Evolutionary conservation across 2,329 filamentous ascomycete genomes (phyloP).

Genomic region (Zymoseptoria brevis): DNA sequence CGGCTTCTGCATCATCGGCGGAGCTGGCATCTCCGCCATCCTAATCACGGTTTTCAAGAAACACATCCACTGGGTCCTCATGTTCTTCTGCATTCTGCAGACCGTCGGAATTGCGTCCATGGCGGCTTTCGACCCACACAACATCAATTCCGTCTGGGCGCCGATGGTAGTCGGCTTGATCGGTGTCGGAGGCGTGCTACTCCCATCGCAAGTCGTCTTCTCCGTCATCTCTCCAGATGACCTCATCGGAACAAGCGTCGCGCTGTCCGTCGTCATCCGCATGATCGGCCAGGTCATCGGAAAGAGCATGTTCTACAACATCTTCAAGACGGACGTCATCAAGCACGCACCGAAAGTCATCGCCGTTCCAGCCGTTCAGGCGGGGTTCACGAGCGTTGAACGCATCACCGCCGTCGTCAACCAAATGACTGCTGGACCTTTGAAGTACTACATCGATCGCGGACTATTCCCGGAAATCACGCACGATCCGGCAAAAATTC

Average conservation of each 20-base stretch:
- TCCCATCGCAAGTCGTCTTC: conserved; percentile 58
- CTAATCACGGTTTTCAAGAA: conserved; percentile 51
- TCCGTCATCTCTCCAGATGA: conserved; percentile 62
- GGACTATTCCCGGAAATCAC: conserved; percentile 13
- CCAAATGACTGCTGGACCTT: conserved; percentile 11
- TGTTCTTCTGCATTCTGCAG: conserved; percentile 55
- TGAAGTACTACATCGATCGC: conserved; percentile 8
- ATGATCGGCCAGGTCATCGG: conserved; percentile 57
- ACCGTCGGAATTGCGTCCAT: conserved; percentile 43
- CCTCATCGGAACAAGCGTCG: conserved; percentile 59
- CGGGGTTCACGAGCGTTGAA: conserved; percentile 3
- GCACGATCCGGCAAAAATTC: conserved; percentile 3
- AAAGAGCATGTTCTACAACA: conserved; percentile 40
- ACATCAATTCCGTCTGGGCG: conserved; percentile 28
- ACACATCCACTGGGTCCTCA: conserved; percentile 51
- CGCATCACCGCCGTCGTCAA: conserved; percentile 8
- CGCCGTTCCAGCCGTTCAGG: conserved; percentile 19
- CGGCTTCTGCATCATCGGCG: conserved; percentile 53
- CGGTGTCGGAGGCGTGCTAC: conserved; percentile 59
- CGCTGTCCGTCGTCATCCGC: conserved; percentile 58
- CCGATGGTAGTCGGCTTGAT: conserved; percentile 52
- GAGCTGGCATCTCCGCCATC: conserved; percentile 50
- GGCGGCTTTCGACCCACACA: conserved; percentile 15
- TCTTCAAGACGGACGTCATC: conserved; percentile 40
- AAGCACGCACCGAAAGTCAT: conserved; percentile 44